A percentile compares a stretch with the other conserved stretches of the same genome.
Conservation (phyloP, 2,329 filamentous ascomycete species). For the Penicillium sp. region DNA sequence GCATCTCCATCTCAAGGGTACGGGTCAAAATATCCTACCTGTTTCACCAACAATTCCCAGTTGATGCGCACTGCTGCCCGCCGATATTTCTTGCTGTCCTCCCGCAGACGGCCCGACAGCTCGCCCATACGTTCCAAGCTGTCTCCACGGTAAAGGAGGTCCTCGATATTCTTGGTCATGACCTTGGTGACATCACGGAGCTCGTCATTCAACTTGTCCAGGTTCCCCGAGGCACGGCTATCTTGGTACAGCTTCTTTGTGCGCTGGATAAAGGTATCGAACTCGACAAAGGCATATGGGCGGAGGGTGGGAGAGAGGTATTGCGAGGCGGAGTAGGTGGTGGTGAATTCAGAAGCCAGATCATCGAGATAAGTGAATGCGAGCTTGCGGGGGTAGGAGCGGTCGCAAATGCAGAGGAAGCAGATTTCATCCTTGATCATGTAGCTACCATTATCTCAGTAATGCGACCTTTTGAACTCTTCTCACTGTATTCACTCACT, state of each 20-base stretch:
- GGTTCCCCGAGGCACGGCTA: conserved; percentile 82
- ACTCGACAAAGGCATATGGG: conserved; percentile 96
- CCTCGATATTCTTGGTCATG: conserved; percentile 99
- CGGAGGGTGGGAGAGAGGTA: conserved; percentile 73
- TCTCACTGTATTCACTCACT: conserved; percentile 56
- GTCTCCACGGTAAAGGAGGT: conserved; percentile 90
- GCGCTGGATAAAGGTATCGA: conserved; percentile 93
- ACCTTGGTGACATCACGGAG: conserved; percentile 96
- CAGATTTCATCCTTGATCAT: conserved; percentile 77
- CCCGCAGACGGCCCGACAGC: conserved; percentile 78
- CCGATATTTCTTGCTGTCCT: conserved; percentile 93
- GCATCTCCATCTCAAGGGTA: conserved; percentile 6
- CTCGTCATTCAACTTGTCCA: conserved; percentile 95
- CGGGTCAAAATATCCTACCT: conserved; percentile 49
- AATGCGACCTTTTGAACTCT: neutral
- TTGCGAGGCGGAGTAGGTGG: conserved; percentile 71
- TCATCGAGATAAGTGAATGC: conserved; percentile 98
- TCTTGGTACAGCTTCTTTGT: conserved; percentile 95
- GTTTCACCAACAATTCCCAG: conserved; percentile 94
- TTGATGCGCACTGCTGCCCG: conserved; percentile 93
- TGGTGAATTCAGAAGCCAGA: conserved; percentile 84
- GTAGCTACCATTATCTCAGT: conserved; percentile 59
- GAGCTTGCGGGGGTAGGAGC: conserved; percentile 93
- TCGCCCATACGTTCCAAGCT: conserved; percentile 96
- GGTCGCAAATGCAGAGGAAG: conserved; percentile 92